Evolutionary conservation across 768 basidiomycete genomes (phyloP), one percentile per base, ranked within the genome.

Genomic region (Russula vinacea): DNA sequence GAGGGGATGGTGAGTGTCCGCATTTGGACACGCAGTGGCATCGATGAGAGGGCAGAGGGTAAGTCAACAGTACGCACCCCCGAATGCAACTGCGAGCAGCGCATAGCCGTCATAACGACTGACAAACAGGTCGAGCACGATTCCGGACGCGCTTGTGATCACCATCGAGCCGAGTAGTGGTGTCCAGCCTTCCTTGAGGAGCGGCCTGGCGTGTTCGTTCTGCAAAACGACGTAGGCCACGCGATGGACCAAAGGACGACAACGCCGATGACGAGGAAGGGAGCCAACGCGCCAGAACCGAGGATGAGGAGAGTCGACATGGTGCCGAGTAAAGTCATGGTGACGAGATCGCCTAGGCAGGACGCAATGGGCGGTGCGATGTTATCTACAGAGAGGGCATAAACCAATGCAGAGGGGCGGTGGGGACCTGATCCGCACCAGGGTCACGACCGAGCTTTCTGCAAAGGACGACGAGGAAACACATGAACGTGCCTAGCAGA

Each of bases 341-440:
- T 96, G 56, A 98, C 81, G 39, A 99, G 81, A 71, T 98, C 97
- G 5, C 97, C 96, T 2, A 98, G 81, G 70, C 92, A 93, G 3
- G 93, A 85, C 0, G 97, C 97, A 10, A 98, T 81, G 0, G 97
- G 94, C 0, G 97, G 92, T 1, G 95, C 90, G 68, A 98, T 95
- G 74, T 99, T 99, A 72, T 97, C 94, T 93, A 71, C 8, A 37
- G 13, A 7, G 3, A 11, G 24, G 44, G 57, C 70, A 19, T 56
- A 19, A 61, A 62, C 32, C 5, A 37, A 42, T 17, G 22, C n/a
- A 24, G 24, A 19, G 53, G 19, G 39, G 39, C 29, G 19, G 29
- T 16, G 17, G 11, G 42, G 50, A 50, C 56, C 19, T 42, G 45
- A 39, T 26, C 2, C 80, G 52, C 70, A 88, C 94, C 95, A 60